Evolutionary conservation across 1,284 basidiomycete genomes (phyloP), one percentile per base, ranked within the genome.

Genomic region (Rhodotorula sp.): DNA sequence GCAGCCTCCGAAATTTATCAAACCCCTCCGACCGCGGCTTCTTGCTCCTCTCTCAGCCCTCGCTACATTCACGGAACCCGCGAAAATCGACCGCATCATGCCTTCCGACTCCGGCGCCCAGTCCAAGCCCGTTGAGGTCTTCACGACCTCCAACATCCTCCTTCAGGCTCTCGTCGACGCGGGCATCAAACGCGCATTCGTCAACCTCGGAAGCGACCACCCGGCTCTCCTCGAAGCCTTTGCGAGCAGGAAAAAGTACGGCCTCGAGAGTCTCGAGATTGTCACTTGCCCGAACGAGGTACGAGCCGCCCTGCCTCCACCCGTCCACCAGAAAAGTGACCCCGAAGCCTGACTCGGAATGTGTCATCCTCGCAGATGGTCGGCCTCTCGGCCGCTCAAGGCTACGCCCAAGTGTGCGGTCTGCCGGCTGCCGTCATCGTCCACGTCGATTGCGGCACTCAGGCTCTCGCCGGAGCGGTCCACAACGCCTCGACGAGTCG

Each of bases 361-460:
- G 52, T 4, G 14, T 8, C n/a, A 7, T 15, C 2, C 23, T 12
- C 2, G 28, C 50, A 75, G 78, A 89, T 89, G 87, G 89, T 89
- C 10, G 89, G 87, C 2, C 78, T 90, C 60, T 88, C 85, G 70
- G 86, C 87, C 23, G 89, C 89, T 1, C 89, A 90, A 65, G 89
- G 87, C 4, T 90, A 87, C 74, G 86, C 86, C 0, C 87, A 89
- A 74, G 86, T 85, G 2, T 86, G 85, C 4, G 87, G 87, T 0
- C 87, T 83, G 66, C 87, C 87, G 0, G 88, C 89, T 0, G 87
- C 86, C 1, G 87, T 90, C 0, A 87, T 90, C 56, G 86, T 90
- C 0, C 74, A 76, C 57, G 75, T 76, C 45, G 75, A 69, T 77
- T 87, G 89, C 50, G 88, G 88, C 1, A 89, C 88, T 15, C 71